phyloP scores from a whole-genome alignment of 306 rosid species.

The Citrullus mucosospermus region DNA sequence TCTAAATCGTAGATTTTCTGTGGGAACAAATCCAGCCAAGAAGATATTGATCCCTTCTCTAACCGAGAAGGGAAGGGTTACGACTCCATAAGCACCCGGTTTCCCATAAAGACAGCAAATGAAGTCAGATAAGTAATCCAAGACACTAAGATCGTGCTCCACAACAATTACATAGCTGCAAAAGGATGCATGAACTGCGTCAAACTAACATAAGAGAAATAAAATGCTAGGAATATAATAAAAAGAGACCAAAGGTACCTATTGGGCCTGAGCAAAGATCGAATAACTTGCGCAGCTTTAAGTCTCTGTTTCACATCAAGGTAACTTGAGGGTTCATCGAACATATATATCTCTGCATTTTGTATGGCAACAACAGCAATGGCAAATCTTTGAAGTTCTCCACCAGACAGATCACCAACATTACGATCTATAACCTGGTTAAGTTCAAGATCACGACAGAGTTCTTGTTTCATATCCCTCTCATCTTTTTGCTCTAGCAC shows the following conservation, averaged over 20 bases:
- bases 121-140: conserved; percentile 97
- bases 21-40: conserved; percentile 97
- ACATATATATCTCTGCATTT: conserved; percentile 94
- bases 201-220: background rate
- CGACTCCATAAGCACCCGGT: conserved; percentile 99
- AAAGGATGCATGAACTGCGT: conserved; percentile 1
- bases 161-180: conserved; percentile 97
- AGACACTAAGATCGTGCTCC: conserved; percentile 96
- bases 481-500: conserved; percentile 82
- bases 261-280: conserved; percentile 82
- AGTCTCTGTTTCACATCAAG: conserved; percentile 96
- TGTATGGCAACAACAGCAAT: conserved; percentile 95
- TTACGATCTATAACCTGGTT: conserved; percentile 93
- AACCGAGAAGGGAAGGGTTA: conserved; percentile 97
- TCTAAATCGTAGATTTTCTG: conserved; percentile 91
- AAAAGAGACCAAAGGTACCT: conserved; percentile 31
- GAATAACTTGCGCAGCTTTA: conserved; percentile 89
- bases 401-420: conserved; percentile 95
- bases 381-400: conserved; percentile 98
- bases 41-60: conserved; percentile 98
- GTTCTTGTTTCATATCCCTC: conserved; percentile 53
- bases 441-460: conserved; percentile 75
- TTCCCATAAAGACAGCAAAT: conserved; percentile 97
- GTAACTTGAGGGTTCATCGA: conserved; percentile 96
- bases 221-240: background rate